Conservation (phyloP, 352 stramenopile species). For the Globisporangium camurandrum region DNA sequence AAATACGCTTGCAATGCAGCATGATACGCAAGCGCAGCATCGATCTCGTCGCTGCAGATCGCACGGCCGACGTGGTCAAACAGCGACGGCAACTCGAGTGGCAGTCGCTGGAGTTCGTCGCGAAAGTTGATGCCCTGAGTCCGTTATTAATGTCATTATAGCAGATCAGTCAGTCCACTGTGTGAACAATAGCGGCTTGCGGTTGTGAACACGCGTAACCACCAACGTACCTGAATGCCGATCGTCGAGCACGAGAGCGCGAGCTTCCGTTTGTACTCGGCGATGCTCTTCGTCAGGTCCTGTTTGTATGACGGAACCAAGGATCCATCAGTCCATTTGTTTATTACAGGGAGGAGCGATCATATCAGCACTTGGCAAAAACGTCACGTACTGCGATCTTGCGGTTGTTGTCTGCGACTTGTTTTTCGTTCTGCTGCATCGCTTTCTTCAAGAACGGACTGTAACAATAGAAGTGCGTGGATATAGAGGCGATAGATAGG, state of each 20-base stretch:
- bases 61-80: conserved; percentile 35
- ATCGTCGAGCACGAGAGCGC: conserved; percentile 46
- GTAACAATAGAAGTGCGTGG: neutral
- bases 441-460: conserved; percentile 73
- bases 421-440: conserved; percentile 78
- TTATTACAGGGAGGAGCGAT: too few relatives aligned
- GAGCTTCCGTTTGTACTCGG: conserved; percentile 65
- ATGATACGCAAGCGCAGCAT: conserved; percentile 49
- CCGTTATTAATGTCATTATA: too few relatives aligned
- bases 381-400: conserved; percentile 48
- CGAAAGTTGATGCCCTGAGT: conserved; percentile 46
- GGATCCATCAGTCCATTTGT: too few relatives aligned
- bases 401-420: conserved; percentile 70
- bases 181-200: too few relatives aligned
- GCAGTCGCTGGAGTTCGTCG: conserved; percentile 52
- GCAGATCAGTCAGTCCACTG: neutral
- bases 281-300: conserved; percentile 64
- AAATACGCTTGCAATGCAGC: conserved; percentile 58
- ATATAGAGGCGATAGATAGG: too few relatives aligned
- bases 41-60: conserved; percentile 36
- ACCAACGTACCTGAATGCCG: conserved; percentile 42
- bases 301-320: too few relatives aligned
- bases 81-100: conserved; percentile 41
- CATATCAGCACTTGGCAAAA: neutral
- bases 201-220: too few relatives aligned